Evolutionary conservation across 257 asterid genomes (phyloP), one percentile per base, ranked within the genome.

Genomic region (Striga asiatica): DNA sequence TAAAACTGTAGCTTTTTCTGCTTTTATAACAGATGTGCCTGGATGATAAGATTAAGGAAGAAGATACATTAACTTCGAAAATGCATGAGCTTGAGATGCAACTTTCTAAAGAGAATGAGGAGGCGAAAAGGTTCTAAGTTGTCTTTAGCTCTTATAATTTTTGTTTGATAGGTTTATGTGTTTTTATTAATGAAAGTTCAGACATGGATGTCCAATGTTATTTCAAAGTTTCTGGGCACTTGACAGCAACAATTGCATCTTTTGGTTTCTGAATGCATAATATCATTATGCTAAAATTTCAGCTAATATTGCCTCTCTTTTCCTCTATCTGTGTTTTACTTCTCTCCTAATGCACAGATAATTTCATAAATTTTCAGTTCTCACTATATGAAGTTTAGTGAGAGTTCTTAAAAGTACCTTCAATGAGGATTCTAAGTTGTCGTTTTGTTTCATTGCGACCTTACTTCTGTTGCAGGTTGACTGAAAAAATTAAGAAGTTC

Each of bases 71-170:
- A 39, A 67, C 68, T 46, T 42, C 56, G 11, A 74, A 71, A 67
- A 60, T 74, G 66, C 81, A 82, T 56, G 95, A 91, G 35, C 85
- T 91, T 76, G 96, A 84, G 74, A 58, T 57, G 66, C 85, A 77
- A 57, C 78, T 84, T 47, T 66, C 74, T 66, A 70, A 62, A 66
- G 96, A 87, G 74, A 74, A 78, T 50, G 98, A 87, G 58, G 95
- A 91, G 54, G 65, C 77, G 61, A 79, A 69, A 66, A 84, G 94
- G 98, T 91, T 13, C 14, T 29, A 10, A 27, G 19, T 51, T 24
- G 14, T 39, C 35, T 41, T 59, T 54, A 13, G 49, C 22, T 49
- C 52, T 58, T 56, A 13, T 53, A 13, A 60, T 16, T 24, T 62
- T 61, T 21, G 29, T 64, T 42, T 54, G 54, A 57, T 8, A 27